Conservation (phyloP, 306 rosid genomes). For the Rubus parviflorus region DNA sequence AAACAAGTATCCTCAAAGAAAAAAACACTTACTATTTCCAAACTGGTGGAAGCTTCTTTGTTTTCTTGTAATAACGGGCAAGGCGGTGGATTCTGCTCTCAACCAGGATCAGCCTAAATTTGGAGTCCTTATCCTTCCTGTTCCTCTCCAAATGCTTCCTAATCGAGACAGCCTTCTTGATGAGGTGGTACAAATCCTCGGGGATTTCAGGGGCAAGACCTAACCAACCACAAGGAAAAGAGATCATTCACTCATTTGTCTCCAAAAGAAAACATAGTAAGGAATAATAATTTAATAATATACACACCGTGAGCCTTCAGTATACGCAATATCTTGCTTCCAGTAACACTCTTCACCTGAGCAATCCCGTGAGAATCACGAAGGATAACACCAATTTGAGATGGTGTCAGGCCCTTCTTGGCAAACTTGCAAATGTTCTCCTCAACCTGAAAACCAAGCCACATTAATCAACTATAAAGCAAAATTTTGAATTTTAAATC, state of each 20-base stretch:
- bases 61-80: constrained; percentile 85
- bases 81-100: constrained; percentile 93
- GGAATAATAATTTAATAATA: neutral
- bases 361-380: constrained; percentile 86
- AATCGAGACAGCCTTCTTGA: constrained; percentile 82
- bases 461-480: neutral
- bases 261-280: neutral
- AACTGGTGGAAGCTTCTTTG: constrained; percentile 90
- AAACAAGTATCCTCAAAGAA: neutral
- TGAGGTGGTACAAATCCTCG: constrained; percentile 89
- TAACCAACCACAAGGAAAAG: constrained; percentile 6
- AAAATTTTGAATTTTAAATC: no score
- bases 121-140: constrained; percentile 86
- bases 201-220: constrained; percentile 94
- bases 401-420: constrained; percentile 87
- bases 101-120: constrained; percentile 81
- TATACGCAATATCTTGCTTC: constrained; percentile 74
- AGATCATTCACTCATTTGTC: neutral
- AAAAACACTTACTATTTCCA: constrained; percentile 72
- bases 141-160: constrained; percentile 92
- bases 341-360: constrained; percentile 70
- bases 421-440: constrained; percentile 87
- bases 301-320: constrained; percentile 73
- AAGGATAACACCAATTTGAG: constrained; percentile 95
- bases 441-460: constrained; percentile 47